Evolutionary conservation across 768 basidiomycete genomes (phyloP), one percentile per base, ranked within the genome.

Genomic region (Leucocoprinus sp.): DNA sequence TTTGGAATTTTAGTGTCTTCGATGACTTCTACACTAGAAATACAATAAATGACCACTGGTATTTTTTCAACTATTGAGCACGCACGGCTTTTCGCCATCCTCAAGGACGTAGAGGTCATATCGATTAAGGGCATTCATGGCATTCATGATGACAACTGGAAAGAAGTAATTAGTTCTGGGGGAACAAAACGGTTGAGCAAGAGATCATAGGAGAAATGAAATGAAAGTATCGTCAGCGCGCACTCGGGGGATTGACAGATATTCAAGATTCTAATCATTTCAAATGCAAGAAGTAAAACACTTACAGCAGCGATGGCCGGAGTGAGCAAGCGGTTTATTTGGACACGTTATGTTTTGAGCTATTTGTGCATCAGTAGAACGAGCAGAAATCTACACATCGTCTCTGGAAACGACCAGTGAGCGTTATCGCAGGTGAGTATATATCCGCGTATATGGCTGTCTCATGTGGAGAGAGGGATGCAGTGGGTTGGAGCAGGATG

Each of bases 1-100:
- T 97, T 96, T 0, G 93, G 93, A 50, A 98, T 91, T 68, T 96
- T 97, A 35, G 91, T 93, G 66, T 99, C 96, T 64, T 98, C 93
- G 0, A 76, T 79, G 35, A 98, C 73, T 56, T 92, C 88, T 45
- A 98, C 80, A 36, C 93, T 97, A 59, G 18, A 22, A 31, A 27
- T 43, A 35, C 18, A 19, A 19, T 23, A 18, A 45, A 42, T 27
- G 6, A 15, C 37, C 37, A 47, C 51, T 44, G 39, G 37, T 37
- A 23, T 23, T 17, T 40, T 42, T 38, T 28, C 48, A 43, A 44
- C 48, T 41, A 43, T 51, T 51, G 42, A 41, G 53, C 45, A 83
- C 92, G 71, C 72, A 97, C 93, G 81, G 69, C 69, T 84, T 86
- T 71, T 99, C 93, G 59, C 84, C 89, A 55, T 97, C 93, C 15